Evolutionary conservation across 169 alveolate genomes (phyloP).

Genomic region (Sarcocystis neurona): DNA sequence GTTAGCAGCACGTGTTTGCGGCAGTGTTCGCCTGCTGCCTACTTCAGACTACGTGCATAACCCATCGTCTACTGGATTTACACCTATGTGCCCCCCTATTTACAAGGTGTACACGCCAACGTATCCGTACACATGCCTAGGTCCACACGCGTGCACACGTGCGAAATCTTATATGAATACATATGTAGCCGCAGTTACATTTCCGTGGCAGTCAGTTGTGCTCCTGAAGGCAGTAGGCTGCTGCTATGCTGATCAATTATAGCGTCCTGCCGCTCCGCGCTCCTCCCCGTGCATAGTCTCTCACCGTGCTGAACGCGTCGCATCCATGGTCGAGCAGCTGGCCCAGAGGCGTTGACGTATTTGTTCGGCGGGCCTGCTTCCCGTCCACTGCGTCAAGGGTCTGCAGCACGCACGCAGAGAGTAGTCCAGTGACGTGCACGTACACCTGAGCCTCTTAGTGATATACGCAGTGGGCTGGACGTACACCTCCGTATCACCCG

Average conservation of each 20-base stretch:
- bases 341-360: constrained; percentile 83
- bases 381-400: constrained; percentile 90
- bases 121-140: not conserved
- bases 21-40: too few relatives aligned
- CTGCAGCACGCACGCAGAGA: constrained; percentile 66
- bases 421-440: not conserved
- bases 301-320: constrained; percentile 77
- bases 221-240: too few relatives aligned
- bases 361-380: constrained; percentile 86
- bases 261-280: too few relatives aligned
- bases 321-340: constrained; percentile 89
- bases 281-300: not conserved
- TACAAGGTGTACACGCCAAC: not conserved
- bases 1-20: too few relatives aligned
- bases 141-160: not conserved
- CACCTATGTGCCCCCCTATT: not conserved
- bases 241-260: too few relatives aligned
- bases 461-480: not conserved
- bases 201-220: too few relatives aligned
- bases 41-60: too few relatives aligned
- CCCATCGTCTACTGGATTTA: too few relatives aligned
- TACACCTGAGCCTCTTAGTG: not conserved
- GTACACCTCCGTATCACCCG: too few relatives aligned
- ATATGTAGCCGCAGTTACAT: too few relatives aligned
- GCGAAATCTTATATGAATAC: too few relatives aligned